Conservation (phyloP, 768 basidiomycete species). For the Leccinum barrowsii region DNA sequence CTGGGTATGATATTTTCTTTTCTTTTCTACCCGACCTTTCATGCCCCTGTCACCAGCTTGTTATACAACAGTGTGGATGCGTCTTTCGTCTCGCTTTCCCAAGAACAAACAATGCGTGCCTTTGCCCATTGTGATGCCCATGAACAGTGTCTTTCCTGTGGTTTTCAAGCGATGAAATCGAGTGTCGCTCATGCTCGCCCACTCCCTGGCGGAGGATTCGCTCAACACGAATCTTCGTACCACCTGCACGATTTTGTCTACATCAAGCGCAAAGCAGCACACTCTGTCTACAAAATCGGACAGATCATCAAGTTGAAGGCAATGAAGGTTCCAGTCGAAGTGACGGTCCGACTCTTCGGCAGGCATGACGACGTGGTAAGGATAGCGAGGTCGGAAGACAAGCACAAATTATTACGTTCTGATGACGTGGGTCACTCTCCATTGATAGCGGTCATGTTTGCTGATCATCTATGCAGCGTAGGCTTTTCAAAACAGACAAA, state of each 20-base stretch:
- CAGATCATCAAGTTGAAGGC: constrained; percentile 46
- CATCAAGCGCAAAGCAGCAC: constrained; percentile 33
- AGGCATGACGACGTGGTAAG: constrained; percentile 42
- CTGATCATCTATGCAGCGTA: constrained; percentile 23
- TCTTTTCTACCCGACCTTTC: background rate
- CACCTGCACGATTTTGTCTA: constrained; percentile 65
- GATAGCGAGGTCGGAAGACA: constrained; percentile 13
- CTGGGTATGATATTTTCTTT: constrained; percentile 39
- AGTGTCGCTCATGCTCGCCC: constrained; percentile 22
- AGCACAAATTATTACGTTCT: constrained; percentile 20
- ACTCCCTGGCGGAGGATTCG: constrained; percentile 34
- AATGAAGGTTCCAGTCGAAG: constrained; percentile 24
- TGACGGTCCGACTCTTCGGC: constrained; percentile 41
- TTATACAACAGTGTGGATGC: constrained; percentile 47
- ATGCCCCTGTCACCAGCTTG: constrained; percentile 34
- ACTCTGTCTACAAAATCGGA: constrained; percentile 44
- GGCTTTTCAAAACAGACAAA: constrained; percentile 40
- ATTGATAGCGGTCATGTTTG: background rate
- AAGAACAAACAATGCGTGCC: constrained; percentile 27
- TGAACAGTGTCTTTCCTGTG: constrained; percentile 51
- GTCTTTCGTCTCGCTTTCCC: constrained; percentile 45
- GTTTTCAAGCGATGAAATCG: constrained; percentile 29
- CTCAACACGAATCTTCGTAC: constrained; percentile 44
- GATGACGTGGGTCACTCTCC: constrained; percentile 40
- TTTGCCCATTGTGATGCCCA: constrained; percentile 30